Base-by-base conservation (phyloP, 352 stramenopile genomes). In the Pythium aristosporum region DNA sequence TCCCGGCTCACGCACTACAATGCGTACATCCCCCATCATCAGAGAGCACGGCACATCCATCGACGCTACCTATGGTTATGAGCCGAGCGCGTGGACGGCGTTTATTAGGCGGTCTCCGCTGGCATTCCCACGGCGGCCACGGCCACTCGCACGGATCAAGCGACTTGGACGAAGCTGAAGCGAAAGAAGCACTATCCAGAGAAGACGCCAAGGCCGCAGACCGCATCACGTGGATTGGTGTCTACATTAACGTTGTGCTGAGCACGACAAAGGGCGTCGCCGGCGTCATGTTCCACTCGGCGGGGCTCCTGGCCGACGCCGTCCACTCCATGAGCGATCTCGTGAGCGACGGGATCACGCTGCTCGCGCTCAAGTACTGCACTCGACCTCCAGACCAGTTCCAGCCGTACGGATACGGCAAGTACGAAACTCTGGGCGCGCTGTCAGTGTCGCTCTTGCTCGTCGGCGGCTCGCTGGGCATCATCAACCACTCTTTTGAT, bases 261-360 rank as follows among this genome's bases (percentile, higher is more conserved):
- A 87, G 75, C 25, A 80, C 68, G 1, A 61, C 80, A n/a, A 91
- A 75, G 76, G 91, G 79, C 63, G 89, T 77, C 28, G 75, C 88
- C 1, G 86, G 87, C 50, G 66, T 90, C 8, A 64, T 72, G 23
- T 90, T 83, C 69, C 77, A 96, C 76, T 98, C 88, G 5, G 85
- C 89, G 0, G 94, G 89, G 10, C 71, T 99, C 32, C 73, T 99
- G 50, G 92, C 96, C 3, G 96, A 99, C 73, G 96, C 96, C 1
- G 92, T 89, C 16, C 96, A 99, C 82, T 98, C 89, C 1, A 67
- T 98, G 13, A 96, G 80, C 63, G 96, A 99, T 79, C 75, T 99
- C 30, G 82, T 98, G 39, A 96, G 82, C 54, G 96, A 99, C 72
- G 96, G 91, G 64, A 93, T 98, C 42, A 99, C 96, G 18, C 75